These are phyloP conservation scores for Odontarrhena argentea DNA, from an alignment of 345 rosid genomes.

Conservation along the genomic window DNA sequence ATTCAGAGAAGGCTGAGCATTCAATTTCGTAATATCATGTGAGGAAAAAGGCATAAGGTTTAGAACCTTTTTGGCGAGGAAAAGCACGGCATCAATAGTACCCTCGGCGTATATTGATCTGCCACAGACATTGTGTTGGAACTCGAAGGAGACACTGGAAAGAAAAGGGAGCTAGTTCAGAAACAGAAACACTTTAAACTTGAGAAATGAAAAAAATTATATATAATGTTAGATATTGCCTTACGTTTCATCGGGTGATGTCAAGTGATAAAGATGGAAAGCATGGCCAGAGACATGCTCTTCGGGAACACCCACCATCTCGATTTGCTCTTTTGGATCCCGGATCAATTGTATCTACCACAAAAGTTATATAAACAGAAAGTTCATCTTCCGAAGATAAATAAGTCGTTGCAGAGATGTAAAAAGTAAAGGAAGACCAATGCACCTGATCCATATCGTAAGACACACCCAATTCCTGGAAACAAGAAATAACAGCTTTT, in stretches of 20 bases:
- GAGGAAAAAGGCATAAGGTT: not conserved
- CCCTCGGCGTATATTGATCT: conserved; percentile 96
- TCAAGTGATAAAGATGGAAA: conserved; percentile 84
- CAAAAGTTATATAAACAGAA: conserved; percentile 13
- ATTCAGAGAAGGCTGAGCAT: not conserved
- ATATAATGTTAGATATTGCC: conserved; percentile 17
- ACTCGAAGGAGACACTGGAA: conserved; percentile 87
- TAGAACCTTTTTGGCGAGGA: conserved; percentile 83
- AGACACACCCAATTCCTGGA: conserved; percentile 84
- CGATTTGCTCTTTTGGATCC: conserved; percentile 76
- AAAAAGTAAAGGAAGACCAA: conserved; percentile 9
- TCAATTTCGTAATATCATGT: not conserved
- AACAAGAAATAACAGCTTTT: conserved; percentile 93
- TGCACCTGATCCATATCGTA: conserved; percentile 75
- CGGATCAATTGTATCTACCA: conserved; percentile 78
- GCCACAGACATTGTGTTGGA: conserved; percentile 97
- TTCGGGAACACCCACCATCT: conserved; percentile 91
- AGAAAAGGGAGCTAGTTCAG: conserved; percentile 7
- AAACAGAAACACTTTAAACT: conserved; percentile 3
- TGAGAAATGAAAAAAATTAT: not conserved
- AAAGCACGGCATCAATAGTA: conserved; percentile 81
- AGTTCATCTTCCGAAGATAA: not conserved
- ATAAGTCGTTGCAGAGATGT: not conserved
- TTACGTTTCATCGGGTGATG: conserved; percentile 92
- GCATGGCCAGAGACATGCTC: conserved; percentile 90